Evolutionary conservation across 768 basidiomycete species (phyloP).

Genomic region (Calocybe indica): DNA sequence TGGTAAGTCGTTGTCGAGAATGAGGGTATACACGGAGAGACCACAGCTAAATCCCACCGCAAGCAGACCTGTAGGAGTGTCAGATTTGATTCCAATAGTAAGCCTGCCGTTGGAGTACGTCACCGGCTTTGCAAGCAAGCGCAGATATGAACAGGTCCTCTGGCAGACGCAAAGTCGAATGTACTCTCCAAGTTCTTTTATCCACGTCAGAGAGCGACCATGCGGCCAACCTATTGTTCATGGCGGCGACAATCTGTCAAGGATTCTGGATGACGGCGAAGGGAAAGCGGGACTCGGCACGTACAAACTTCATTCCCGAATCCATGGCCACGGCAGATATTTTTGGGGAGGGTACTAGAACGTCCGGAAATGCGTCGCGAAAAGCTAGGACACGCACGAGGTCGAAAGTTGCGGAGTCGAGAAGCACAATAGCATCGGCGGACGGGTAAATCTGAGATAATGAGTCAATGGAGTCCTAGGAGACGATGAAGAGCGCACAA

Average conservation of each 20-base stretch:
- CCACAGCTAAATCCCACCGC: slow-evolving; percentile 57
- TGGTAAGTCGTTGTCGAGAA: slow-evolving; percentile 75
- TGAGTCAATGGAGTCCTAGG: slow-evolving; percentile 8
- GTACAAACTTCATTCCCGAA: slow-evolving; percentile 74
- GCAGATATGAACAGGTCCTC: slow-evolving; percentile 49
- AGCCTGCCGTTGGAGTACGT: no score
- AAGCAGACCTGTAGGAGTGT: slow-evolving; percentile 65
- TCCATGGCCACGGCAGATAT: slow-evolving; percentile 69
- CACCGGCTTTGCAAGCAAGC: slow-evolving; percentile 32
- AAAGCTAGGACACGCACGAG: slow-evolving; percentile 71
- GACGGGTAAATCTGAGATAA: slow-evolving; percentile 61
- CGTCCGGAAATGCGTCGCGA: slow-evolving; percentile 75
- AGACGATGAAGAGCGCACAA: slow-evolving; percentile 39
- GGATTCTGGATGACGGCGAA: slow-evolving; percentile 11
- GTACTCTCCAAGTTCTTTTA: slow-evolving; percentile 67
- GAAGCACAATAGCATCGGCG: slow-evolving; percentile 61
- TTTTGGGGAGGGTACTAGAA: slow-evolving; percentile 31
- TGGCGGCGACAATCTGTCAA: slow-evolving; percentile 66
- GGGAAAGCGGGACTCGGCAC: slow-evolving; percentile 21
- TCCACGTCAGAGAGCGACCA: slow-evolving; percentile 73
- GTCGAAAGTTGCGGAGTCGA: slow-evolving; percentile 61
- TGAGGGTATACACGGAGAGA: slow-evolving; percentile 70
- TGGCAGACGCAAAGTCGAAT: slow-evolving; percentile 71
- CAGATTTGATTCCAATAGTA: slow-evolving; percentile 47
- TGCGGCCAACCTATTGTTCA: slow-evolving; percentile 60